These are phyloP conservation scores for Globisporangium polare DNA, from an alignment of 352 stramenopile species.

Conservation along the genomic window DNA sequence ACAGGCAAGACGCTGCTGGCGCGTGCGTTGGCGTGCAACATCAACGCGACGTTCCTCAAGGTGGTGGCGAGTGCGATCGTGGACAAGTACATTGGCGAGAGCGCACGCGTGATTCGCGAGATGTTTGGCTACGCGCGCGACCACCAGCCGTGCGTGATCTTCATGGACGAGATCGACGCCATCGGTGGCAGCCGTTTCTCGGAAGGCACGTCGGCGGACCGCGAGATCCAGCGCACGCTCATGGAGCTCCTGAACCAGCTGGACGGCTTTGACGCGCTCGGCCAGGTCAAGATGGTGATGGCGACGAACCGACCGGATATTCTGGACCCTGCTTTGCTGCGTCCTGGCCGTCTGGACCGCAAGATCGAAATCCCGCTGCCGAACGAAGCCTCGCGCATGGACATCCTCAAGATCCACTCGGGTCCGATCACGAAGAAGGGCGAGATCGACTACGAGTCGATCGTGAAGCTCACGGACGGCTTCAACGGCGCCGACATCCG, in stretches of 20 bases:
- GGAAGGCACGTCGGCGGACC: slow-evolving; percentile 94
- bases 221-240: slow-evolving; percentile 99
- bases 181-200: slow-evolving; percentile 98
- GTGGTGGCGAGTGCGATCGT: slow-evolving; percentile 99
- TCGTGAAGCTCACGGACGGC: slow-evolving; percentile 99
- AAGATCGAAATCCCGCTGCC: slow-evolving; percentile 99
- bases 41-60: slow-evolving; percentile 99
- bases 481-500: slow-evolving; percentile 99
- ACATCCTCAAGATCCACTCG: slow-evolving; percentile 99
- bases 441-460: slow-evolving; percentile 99
- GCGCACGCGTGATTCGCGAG: slow-evolving; percentile 98
- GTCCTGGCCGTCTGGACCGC: slow-evolving; percentile 96
- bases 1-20: slow-evolving; percentile 99
- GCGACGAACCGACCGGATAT: slow-evolving; percentile 99
- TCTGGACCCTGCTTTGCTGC: slow-evolving; percentile 97
- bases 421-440: slow-evolving; percentile 97
- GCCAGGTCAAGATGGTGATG: slow-evolving; percentile 99
- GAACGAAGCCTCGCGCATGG: slow-evolving; percentile 97
- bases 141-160: slow-evolving; percentile 99
- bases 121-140: slow-evolving; percentile 98
- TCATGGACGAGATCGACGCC: slow-evolving; percentile 99
- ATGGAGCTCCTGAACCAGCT: slow-evolving; percentile 99
- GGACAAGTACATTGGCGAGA: slow-evolving; percentile 99
- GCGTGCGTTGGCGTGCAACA: slow-evolving; percentile 97
- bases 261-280: slow-evolving; percentile 99